Evolutionary conservation across 2,329 filamentous ascomycete species (phyloP), one percentile per base, ranked within the genome.

Genomic region (Zalaria obscura): DNA sequence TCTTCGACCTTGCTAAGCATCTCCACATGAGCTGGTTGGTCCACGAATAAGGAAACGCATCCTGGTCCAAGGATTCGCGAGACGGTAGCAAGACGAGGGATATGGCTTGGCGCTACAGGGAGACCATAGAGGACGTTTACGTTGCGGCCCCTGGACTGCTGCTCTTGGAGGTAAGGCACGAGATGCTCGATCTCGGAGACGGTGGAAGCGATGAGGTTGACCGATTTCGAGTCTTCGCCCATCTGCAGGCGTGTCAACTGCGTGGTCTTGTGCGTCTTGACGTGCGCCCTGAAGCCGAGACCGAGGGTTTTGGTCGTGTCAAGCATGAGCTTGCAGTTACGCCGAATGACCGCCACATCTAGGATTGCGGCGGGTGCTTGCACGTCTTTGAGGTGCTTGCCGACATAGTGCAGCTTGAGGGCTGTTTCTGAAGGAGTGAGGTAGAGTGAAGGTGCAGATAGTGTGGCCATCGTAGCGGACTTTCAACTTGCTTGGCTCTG

Each of bases 201-300:
- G 0, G 84, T 91, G 1, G 82, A 88, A 1, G 80, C 77, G 29
- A 88, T 70, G 40, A 89, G 65, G 32, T 80, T 76, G 18, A 69
- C 62, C 4, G 72, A 70, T 39, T 62, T 55, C 36, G 62, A 52
- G 42, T 67, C 54, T 27, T 69, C 58, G 5, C 81, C 80, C n/a
- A 86, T 75, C 70, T 88, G 82, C 25, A 86, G 60, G 40, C 68
- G 67, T 2, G 80, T 72, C 39, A 84, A 59, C 56, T 86, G 74
- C 4, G 66, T 63, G 1, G 82, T 86, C 78, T 91, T 91, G 59
- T 91, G 84, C 25, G 82, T 87, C 62, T 91, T 91, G 45, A 89
- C 76, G 57, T 91, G 84, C 1, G 80, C 78, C 44, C 84, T 68
- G 65, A 85, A 89, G 5, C 69, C 71, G 25, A 88, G 66, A 0